Evolutionary conservation across 2,329 filamentous ascomycete genomes (phyloP).

Genomic region (Aspergillus pseudonomiae): DNA sequence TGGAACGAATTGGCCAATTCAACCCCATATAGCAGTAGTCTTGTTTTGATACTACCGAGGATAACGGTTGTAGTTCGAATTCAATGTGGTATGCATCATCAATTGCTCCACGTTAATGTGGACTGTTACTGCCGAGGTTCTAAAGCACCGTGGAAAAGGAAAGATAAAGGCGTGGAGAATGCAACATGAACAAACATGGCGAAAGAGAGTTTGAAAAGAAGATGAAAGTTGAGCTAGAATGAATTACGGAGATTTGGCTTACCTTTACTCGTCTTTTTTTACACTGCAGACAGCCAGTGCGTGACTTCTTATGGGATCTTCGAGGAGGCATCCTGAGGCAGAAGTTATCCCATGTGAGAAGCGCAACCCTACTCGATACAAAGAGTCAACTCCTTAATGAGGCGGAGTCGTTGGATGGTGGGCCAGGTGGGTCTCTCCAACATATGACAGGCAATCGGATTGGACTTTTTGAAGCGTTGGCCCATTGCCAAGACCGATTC

Average conservation of each 20-base stretch:
- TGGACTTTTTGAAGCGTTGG: too few species aligned
- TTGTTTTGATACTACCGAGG: background rate
- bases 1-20: background rate
- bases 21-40: background rate
- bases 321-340: background rate
- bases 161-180: background rate
- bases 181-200: background rate
- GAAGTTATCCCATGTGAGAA: background rate
- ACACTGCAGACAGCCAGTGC: background rate
- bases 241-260: background rate
- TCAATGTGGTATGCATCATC: too few species aligned
- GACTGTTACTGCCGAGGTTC: background rate
- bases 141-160: too few species aligned
- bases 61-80: too few species aligned
- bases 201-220: background rate
- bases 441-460: background rate
- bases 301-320: background rate
- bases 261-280: background rate
- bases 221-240: background rate
- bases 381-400: background rate
- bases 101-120: background rate
- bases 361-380: background rate
- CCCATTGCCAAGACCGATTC: background rate
- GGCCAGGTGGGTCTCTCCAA: background rate
- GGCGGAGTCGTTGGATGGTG: background rate